These are phyloP conservation scores for Botrytis paeoniae DNA, from an alignment of 2,329 filamentous ascomycete genomes.

Conservation along the genomic window DNA sequence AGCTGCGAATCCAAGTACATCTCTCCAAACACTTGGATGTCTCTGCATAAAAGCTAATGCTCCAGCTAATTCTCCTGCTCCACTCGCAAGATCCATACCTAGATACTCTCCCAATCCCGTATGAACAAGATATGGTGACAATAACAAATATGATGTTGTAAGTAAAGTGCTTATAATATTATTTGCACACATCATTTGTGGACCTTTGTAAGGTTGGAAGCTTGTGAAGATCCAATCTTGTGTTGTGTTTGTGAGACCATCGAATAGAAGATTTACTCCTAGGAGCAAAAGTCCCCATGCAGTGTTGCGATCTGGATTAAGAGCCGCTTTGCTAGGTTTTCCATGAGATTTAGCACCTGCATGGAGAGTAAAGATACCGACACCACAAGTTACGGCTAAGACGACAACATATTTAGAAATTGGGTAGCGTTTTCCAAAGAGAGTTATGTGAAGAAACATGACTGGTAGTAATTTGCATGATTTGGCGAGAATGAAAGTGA, in stretches of 20 bases:
- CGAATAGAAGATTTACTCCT: constrained; percentile 86
- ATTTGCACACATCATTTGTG: constrained; percentile 99
- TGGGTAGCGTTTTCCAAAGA: constrained; percentile 87
- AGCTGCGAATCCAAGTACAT: constrained; percentile 84
- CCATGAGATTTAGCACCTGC: constrained; percentile 61
- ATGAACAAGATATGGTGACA: constrained; percentile 75
- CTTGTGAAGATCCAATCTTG: constrained; percentile 89
- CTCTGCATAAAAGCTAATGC: constrained; percentile 77
- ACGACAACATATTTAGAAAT: constrained; percentile 97
- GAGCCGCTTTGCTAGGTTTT: constrained; percentile 41
- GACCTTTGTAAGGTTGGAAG: constrained; percentile 79
- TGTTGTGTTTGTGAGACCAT: constrained; percentile 92
- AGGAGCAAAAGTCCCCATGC: constrained; percentile 81
- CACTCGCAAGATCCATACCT: constrained; percentile 59
- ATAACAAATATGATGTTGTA: constrained; percentile 71
- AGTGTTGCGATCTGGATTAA: constrained; percentile 56
- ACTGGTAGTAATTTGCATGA: constrained; percentile 98
- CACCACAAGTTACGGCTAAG: constrained; percentile 82
- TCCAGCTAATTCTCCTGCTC: constrained; percentile 70
- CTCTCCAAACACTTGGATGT: constrained; percentile 78
- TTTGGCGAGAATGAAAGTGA: constrained; percentile 96
- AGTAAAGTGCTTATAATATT: constrained; percentile 82
- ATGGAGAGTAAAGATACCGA: constrained; percentile 93
- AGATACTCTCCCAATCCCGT: constrained; percentile 63
- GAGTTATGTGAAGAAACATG: constrained; percentile 91